Evolutionary conservation across 352 stramenopile genomes (phyloP).

Genomic region (Pythium rishiriense): DNA sequence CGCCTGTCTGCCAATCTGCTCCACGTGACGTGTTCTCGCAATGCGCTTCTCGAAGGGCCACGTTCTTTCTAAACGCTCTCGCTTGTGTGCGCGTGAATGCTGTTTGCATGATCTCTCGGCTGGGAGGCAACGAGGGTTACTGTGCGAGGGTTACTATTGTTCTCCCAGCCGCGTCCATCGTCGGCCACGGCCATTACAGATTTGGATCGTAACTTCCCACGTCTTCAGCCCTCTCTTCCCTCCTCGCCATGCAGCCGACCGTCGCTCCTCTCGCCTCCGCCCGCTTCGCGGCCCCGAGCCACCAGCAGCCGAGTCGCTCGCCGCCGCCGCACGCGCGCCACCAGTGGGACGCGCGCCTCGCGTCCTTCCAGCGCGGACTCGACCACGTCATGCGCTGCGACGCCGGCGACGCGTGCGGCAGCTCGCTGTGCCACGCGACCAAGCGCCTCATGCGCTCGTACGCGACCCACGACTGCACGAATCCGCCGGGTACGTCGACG

Average conservation of each 20-base stretch:
- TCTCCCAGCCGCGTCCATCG: neutral
- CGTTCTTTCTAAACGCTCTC: neutral
- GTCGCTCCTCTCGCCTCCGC: slow-evolving; percentile 6
- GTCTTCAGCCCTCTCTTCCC: neutral
- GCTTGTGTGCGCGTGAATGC: neutral
- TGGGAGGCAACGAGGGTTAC: neutral
- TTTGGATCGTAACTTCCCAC: slow-evolving; percentile 25
- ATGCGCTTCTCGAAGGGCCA: slow-evolving; percentile 28
- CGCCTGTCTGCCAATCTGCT: slow-evolving; percentile 14
- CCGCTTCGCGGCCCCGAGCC: neutral
- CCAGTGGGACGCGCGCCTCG: slow-evolving; percentile 63
- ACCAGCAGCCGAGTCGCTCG: neutral
- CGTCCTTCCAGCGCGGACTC: slow-evolving; percentile 64
- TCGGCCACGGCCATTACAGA: slow-evolving; percentile 4
- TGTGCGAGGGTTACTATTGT: neutral
- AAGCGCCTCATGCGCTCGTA: slow-evolving; percentile 65
- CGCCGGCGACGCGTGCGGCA: slow-evolving; percentile 54
- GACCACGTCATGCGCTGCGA: slow-evolving; percentile 61
- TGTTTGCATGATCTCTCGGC: slow-evolving; percentile 17
- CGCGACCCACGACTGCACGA: slow-evolving; percentile 56
- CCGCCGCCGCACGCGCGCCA: slow-evolving; percentile 31
- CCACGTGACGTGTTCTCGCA: slow-evolving; percentile 29
- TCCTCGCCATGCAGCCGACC: slow-evolving; percentile 23
- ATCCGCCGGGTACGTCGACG: slow-evolving; percentile 3
- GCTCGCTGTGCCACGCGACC: slow-evolving; percentile 74